Evolutionary conservation across 2,329 filamentous ascomycete species (phyloP).

Genomic region (Claviceps capensis): DNA sequence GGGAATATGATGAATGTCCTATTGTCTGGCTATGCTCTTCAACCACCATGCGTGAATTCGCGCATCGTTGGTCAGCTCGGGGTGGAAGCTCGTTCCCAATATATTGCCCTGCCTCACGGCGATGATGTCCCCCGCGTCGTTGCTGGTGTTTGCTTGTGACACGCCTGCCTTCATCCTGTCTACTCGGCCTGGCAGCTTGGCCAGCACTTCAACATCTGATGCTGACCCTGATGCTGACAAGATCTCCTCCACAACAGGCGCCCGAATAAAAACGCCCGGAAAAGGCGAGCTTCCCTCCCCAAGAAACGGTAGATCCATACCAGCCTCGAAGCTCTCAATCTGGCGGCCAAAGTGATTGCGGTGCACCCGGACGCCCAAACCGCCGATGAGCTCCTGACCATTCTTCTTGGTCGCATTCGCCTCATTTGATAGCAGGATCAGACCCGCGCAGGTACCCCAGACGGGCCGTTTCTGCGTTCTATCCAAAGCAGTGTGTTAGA

Average conservation of each 20-base stretch:
- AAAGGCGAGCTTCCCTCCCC: constrained; percentile 32
- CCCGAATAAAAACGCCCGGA: constrained; percentile 81
- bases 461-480: constrained; percentile 66
- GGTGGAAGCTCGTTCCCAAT: constrained; percentile 90
- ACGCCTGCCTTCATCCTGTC: constrained; percentile 23
- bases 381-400: constrained; percentile 86
- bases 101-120: constrained; percentile 85
- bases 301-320: constrained; percentile 61
- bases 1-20: background rate
- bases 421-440: constrained; percentile 79
- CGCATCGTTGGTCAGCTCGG: constrained; percentile 76
- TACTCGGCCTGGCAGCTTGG: constrained; percentile 30
- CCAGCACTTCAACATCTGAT: constrained; percentile 34
- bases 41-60: constrained; percentile 95
- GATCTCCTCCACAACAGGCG: constrained; percentile 80
- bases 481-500: background rate
- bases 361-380: constrained; percentile 78
- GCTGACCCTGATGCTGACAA: constrained; percentile 28
- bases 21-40: constrained; percentile 34
- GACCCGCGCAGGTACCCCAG: constrained; percentile 92
- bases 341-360: constrained; percentile 93
- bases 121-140: constrained; percentile 60
- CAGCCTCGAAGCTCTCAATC: constrained; percentile 76
- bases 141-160: constrained; percentile 22
- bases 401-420: constrained; percentile 82